Evolutionary conservation across 306 rosid genomes (phyloP), one percentile per base, ranked within the genome.

Genomic region (Acacia confusa): DNA sequence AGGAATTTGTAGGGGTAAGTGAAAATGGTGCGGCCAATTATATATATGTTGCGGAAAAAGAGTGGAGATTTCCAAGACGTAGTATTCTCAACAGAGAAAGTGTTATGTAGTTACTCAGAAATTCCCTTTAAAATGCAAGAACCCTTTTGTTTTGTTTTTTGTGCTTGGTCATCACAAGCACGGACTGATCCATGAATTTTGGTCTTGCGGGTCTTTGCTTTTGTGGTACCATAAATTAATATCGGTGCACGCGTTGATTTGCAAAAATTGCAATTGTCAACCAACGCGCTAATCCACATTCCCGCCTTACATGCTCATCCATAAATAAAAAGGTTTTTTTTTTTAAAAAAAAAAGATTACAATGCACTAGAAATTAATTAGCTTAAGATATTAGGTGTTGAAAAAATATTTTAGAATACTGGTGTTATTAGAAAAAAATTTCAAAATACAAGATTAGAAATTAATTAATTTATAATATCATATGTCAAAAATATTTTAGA

Each of bases 101-200:
- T 69, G 75, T 14, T 16, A 16, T 17, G 82, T 36, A 67, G 32
- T 28, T 67, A 36, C 75, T 67, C 20, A 67, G 81, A 50, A 78
- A 79, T 38, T 69, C 24, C 32, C 65, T 5, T 45, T 6, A 2
- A 55, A 36, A 38, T 36, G 27, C 11, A 19, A 53, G 15, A 40
- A 68, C 13, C 50, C n/a, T 30, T 20, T 7, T 53, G 61, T 47
- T 47, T 20, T 53, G 9, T 53, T 53, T 53, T 53, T 52, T 48
- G 1, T 16, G 15, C n/a, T 19, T 19, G 19, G 2, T 19, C 2
- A 24, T 53, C 24, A 20, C 61, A 17, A 15, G 53, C 53, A 47
- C 15, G 20, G 1, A 15, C 4, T 14, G 52, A 11, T 47, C 52
- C 16, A 47, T 47, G 53, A 52, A 16, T 52, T 16, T 19, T 52